Evolutionary conservation across 805 yeast species (phyloP).

Genomic region (Cephaloascus albidus): DNA sequence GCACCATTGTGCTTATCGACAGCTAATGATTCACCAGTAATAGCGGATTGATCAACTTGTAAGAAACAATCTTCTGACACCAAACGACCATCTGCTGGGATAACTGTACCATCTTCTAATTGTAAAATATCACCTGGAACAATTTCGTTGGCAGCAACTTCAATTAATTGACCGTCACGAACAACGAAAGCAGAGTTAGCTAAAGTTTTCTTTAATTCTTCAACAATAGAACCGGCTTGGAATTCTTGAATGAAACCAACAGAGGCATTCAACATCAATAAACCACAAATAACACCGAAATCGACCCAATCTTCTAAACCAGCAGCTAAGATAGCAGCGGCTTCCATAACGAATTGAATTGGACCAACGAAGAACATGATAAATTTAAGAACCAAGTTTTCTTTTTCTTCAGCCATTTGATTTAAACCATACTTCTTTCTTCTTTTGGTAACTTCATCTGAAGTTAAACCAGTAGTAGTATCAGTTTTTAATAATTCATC

Average conservation of each 20-base stretch:
- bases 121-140: constrained; percentile 94
- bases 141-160: constrained; percentile 73
- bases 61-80: constrained; percentile 78
- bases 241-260: constrained; percentile 96
- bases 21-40: constrained; percentile 96
- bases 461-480: constrained; percentile 65
- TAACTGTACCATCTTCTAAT: constrained; percentile 87
- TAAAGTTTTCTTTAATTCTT: constrained; percentile 88
- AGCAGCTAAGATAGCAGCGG: constrained; percentile 91
- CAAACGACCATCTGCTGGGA: constrained; percentile 89
- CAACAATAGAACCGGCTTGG: constrained; percentile 98
- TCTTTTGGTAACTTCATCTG: constrained; percentile 73
- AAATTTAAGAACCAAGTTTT: constrained; percentile 72
- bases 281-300: constrained; percentile 93
- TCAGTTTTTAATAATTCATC: constrained; percentile 80
- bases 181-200: constrained; percentile 83
- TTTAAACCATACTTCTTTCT: constrained; percentile 86
- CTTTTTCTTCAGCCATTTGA: constrained; percentile 86
- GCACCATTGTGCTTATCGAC: constrained; percentile 90
- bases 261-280: constrained; percentile 75
- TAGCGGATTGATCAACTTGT: constrained; percentile 93
- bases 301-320: constrained; percentile 98
- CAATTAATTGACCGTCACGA: constrained; percentile 72
- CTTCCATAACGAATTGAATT: constrained; percentile 95
- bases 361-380: constrained; percentile 89